Evolutionary conservation across 257 asterid species (phyloP), one percentile per base, ranked within the genome.

Genomic region (Solanum gracilifrons): DNA sequence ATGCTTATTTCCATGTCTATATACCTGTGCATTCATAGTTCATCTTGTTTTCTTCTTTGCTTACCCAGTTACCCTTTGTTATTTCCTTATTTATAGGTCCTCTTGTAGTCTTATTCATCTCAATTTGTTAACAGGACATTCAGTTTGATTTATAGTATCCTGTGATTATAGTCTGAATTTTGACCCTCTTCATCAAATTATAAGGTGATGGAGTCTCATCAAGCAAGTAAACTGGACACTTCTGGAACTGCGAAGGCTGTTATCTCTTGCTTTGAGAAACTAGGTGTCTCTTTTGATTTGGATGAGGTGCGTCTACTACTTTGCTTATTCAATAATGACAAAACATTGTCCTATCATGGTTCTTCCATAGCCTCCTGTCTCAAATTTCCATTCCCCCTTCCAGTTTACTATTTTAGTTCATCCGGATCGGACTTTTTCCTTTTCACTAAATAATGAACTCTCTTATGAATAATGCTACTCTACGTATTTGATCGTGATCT

Each of bases 201-300:
- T 85, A 82, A 96, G 99, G 99, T 97, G 90, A 92, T 93, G 95
- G 99, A 97, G 92, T 97, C 99, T 1, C 99, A 97, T 92, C 99
- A 97, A 93, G 96, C 98, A 74, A 89, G 98, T 87, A 97, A 97
- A 91, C 88, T 93, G 95, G 99, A 96, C 87, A 85, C 93, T 35
- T 97, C 99, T 90, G 99, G 98, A 89, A 97, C 99, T 86, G 99
- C 98, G 68, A 96, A 96, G 92, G 96, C 97, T 87, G 99, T 97
- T 87, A 93, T 97, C 90, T 92, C 99, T 66, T 97, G 98, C 91
- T 97, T 97, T 91, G 92, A 95, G 95, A 95, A 94, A 90, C 90
- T 97, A 58, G 99, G 99, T 1, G 98, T 93, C 82, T 88, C 95
- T 32, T 96, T 92, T 91, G 96, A 96, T 25, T 88, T 92, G 86